These are phyloP conservation scores for Tetrahymena borealis DNA, from an alignment of 73 alveolate genomes.

Conservation along the genomic window DNA sequence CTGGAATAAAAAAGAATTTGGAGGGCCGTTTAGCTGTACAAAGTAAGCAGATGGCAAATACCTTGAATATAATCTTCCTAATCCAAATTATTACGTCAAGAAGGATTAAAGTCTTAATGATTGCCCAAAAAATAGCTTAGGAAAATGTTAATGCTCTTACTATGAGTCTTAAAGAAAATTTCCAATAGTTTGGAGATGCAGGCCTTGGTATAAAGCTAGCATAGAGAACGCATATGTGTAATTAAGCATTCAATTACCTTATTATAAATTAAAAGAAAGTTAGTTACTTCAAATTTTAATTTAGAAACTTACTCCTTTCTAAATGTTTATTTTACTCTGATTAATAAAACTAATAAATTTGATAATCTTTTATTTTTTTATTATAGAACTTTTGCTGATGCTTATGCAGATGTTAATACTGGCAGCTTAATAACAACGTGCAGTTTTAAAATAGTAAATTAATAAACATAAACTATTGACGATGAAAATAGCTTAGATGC, in stretches of 20 bases:
- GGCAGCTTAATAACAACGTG: neutral
- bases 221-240: neutral
- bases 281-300: too few species aligned
- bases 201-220: neutral
- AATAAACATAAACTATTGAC: neutral
- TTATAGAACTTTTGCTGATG: neutral
- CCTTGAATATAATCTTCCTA: neutral
- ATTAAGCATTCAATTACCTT: too few species aligned
- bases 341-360: neutral
- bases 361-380: neutral
- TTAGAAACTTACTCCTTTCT: too few species aligned
- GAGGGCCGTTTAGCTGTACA: neutral
- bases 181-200: neutral
- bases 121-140: neutral
- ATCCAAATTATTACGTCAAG: neutral
- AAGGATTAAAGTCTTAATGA: neutral
- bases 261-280: too few species aligned
- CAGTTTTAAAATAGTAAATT: neutral
- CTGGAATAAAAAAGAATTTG: neutral
- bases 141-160: neutral
- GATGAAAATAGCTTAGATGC: neutral
- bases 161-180: neutral
- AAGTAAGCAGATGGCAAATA: neutral
- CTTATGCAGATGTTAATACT: neutral
- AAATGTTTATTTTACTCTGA: neutral